A percentile compares a stretch with the other conserved stretches of the same genome.
Evolutionary conservation across 768 basidiomycete genomes (phyloP).

Genomic region (Chalciporus sphaerocephalus): DNA sequence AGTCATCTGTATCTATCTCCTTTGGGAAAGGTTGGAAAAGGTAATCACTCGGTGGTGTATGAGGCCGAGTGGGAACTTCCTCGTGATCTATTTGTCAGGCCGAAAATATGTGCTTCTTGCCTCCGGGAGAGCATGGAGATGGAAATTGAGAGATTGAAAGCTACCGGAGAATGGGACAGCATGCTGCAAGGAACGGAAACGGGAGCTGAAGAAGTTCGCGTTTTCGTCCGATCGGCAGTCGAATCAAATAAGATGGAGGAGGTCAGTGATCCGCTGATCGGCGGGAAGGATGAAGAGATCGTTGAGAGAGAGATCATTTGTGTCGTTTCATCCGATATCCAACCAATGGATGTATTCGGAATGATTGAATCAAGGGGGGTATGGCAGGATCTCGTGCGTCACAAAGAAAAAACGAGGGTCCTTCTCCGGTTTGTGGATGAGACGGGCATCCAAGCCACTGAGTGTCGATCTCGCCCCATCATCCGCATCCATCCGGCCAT

Average conservation of each 20-base stretch:
- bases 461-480: neutral
- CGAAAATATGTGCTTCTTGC: conserved; percentile 38
- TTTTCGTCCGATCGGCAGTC: neutral
- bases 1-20: conserved; percentile 50
- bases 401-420: neutral
- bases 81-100: conserved; percentile 33
- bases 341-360: neutral
- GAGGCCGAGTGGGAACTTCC: conserved; percentile 52
- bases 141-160: conserved; percentile 21
- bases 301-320: conserved; percentile 19
- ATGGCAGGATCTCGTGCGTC: conserved; percentile 1
- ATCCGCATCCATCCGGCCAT: conserved; percentile 16
- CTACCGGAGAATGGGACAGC: conserved; percentile 18
- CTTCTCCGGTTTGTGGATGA: neutral
- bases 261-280: neutral
- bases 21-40: conserved; percentile 34
- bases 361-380: neutral
- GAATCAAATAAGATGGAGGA: neutral
- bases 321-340: neutral
- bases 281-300: conserved; percentile 7
- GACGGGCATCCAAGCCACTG: neutral
- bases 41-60: conserved; percentile 53
- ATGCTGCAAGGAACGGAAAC: conserved; percentile 7
- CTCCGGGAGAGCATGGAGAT: conserved; percentile 29
- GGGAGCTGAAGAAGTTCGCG: conserved; percentile 6